These are phyloP conservation scores for Zymoseptoria crescenta DNA, from an alignment of 2,329 filamentous ascomycete genomes.

Conservation along the genomic window DNA sequence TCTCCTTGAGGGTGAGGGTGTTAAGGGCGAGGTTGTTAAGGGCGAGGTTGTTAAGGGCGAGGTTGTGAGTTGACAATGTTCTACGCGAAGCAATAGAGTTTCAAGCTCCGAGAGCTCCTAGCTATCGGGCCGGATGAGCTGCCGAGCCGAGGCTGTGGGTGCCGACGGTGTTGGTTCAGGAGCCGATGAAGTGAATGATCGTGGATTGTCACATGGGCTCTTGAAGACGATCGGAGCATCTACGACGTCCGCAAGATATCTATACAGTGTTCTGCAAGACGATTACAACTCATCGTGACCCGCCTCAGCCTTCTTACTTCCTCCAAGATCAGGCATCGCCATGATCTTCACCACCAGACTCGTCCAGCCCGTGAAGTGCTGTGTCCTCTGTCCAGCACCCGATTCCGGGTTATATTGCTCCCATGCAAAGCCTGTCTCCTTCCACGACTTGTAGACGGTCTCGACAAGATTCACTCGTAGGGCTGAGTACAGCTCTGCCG, in stretches of 20 bases:
- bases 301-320: slow-evolving; percentile 11
- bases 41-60: background rate
- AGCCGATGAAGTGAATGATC: background rate
- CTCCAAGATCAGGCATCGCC: slow-evolving; percentile 69
- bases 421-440: slow-evolving; percentile 91
- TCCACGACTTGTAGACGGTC: slow-evolving; percentile 82
- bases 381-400: slow-evolving; percentile 84
- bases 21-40: background rate
- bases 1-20: background rate
- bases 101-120: background rate
- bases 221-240: no score
- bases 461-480: slow-evolving; percentile 79
- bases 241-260: background rate
- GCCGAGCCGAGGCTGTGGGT: background rate
- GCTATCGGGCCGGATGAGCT: background rate
- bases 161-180: no score
- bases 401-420: slow-evolving; percentile 96
- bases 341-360: slow-evolving; percentile 96
- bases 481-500: slow-evolving; percentile 64
- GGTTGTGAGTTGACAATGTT: no score
- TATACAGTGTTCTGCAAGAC: background rate
- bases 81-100: no score
- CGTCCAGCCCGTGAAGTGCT: slow-evolving; percentile 99
- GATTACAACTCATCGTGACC: slow-evolving; percentile 44
- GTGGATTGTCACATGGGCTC: no score